Evolutionary conservation across 371 early-diverging fungal species (phyloP), one percentile per base, ranked within the genome.

Genomic region (Cokeromyces recurvatus): DNA sequence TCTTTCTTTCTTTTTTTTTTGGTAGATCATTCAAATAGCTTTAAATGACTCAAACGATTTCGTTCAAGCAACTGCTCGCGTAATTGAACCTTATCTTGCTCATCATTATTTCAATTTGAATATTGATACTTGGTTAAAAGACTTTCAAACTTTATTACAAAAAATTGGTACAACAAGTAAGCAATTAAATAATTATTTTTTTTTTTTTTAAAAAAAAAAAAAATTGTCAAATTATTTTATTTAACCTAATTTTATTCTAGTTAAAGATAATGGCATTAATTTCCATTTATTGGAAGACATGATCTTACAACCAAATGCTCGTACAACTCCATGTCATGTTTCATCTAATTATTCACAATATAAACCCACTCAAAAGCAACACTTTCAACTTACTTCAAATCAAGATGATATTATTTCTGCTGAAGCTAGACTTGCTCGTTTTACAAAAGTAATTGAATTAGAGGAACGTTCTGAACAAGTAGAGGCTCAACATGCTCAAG

Each of bases 1-100:
- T 41, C 11, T 41, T 23, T 41, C 9, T 31, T 31, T 32, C 4
- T 31, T 31, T 31, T 10, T 34, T 34, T 34, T 34, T 34, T 14
- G 15, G 10, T 51, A 62, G 63, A 39, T 58, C 2, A 27, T 46
- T 31, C 41, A 53, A 40, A n/a, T 36, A 8, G 54, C 63, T n/a
- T 17, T 47, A 19, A 39, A 46, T 25, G 63, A 62, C 27, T 40
- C 49, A 0, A 51, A 62, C 36, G 51, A 58, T n/a, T 62, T 54
- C 35, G 51, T 58, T 12, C 35, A 32, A 4, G 44, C 54, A 4
- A 54, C 44, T 12, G 63, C 58, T 11, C 32, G 48, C 15, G 36
- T 58, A 15, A 48, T 62, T 24, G 29, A 57, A 21, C 16, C 23
- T 22, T 62, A 51, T 41, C 58, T 53, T 14, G 19, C 17, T 1